Percentiles rank a stretch among this genome's conserved stretches.
These are phyloP conservation scores for Dichotomopilus funicola DNA, from an alignment of 2,329 filamentous ascomycete genomes.

Conservation along the genomic window DNA sequence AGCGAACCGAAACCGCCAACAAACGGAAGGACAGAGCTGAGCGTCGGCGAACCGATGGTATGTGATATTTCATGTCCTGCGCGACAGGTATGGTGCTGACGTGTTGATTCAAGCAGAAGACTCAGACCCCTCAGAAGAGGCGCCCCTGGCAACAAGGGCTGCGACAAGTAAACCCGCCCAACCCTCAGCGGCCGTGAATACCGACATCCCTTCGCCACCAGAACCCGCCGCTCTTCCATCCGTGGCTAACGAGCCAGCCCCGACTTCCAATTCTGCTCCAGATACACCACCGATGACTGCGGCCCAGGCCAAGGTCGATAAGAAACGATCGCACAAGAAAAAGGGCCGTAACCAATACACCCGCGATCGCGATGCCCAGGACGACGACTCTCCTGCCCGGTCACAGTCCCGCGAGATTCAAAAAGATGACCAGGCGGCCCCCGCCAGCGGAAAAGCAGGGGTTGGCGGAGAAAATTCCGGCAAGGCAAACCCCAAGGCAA, in stretches of 20 bases:
- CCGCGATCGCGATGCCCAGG: constrained; percentile 59
- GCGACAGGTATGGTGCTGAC: constrained; percentile 32
- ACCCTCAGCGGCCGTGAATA: constrained; percentile 9
- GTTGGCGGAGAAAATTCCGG: constrained; percentile 29
- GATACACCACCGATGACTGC: constrained; percentile 43
- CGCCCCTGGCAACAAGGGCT: constrained; percentile 43
- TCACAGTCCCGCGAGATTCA: constrained; percentile 48
- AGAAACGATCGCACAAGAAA: constrained; percentile 56
- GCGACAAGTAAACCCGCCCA: constrained; percentile 28
- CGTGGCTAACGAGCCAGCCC: constrained; percentile 34
- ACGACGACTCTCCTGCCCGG: constrained; percentile 51
- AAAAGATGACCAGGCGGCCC: constrained; percentile 36
- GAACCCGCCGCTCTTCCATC: constrained; percentile 17
- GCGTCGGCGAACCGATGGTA: constrained; percentile 74
- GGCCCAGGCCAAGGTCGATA: constrained; percentile 49
- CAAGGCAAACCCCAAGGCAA: constrained; percentile 49
- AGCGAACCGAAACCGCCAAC: constrained; percentile 65
- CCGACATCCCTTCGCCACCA: constrained; percentile 15
- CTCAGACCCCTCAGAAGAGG: constrained; percentile 65
- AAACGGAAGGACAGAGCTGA: constrained; percentile 79
- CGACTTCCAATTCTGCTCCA: constrained; percentile 39
- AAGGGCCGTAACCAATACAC: constrained; percentile 78
- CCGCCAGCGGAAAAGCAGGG: constrained; percentile 25
- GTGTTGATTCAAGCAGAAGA: constrained; percentile 40
- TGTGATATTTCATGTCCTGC: constrained; percentile 23